Evolutionary conservation across 805 yeast genomes (phyloP), one percentile per base, ranked within the genome.

Genomic region (Hemisphaericaspora nanyangensis): DNA sequence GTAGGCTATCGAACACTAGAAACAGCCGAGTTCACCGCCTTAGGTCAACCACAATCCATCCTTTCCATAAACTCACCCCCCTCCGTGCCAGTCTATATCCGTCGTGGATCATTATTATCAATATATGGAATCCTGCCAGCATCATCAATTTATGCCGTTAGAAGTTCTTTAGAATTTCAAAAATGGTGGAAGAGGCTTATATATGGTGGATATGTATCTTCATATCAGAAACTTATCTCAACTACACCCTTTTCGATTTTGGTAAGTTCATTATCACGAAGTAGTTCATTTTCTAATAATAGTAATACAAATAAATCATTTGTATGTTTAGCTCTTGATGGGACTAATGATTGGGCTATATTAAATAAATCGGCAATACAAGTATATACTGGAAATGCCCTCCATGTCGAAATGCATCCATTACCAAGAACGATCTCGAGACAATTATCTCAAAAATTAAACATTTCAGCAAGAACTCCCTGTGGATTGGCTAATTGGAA

Each of bases 291-390:
- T 6, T 51, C 41, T 29, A 31, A 31, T 26, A 35, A 44, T 33
- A 45, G 31, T 38, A 50, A 41, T 32, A 58, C 54, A 26, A 44
- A 54, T 15, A 69, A 63, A 34, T 61, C 79, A 3, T 70, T 77
- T 44, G 70, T 68, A 7, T 63, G 58, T 30, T 41, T 81, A 18
- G 44, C 61, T 3, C 51, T 81, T 41, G 84, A 81, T 45, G 88
- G 88, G 2, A 61, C 75, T 1, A 55, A 56, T 15, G 88, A 81
- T 49, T 81, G 85, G 84, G 83, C 82, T 1, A 40, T 81, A 3
- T 62, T 81, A 33, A 63, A 72, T 31, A 59, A 65, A 1, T 53
- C 62, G 12, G 65, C 80, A 0, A 51, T 81, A 17, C 78, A 77
- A 34, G 73, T 70, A 1, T 78, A 68, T 46, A 54, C 74, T 6